These are phyloP conservation scores for Diutina sp. DNA, from an alignment of 1,139 yeast genomes.

Conservation along the genomic window DNA sequence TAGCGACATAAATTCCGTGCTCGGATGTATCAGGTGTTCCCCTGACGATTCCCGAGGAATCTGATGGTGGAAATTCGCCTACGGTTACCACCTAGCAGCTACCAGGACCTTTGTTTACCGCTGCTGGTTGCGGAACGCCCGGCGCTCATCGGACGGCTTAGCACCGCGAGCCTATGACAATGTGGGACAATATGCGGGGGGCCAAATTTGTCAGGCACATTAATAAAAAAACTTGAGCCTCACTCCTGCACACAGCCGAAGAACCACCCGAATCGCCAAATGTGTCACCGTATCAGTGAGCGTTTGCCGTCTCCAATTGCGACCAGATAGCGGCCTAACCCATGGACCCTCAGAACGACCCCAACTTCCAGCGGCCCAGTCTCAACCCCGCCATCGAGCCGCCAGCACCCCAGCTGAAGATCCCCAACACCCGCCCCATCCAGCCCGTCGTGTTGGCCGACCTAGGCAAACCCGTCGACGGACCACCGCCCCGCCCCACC, in stretches of 20 bases:
- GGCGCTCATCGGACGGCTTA: neutral
- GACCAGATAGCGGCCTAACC: neutral
- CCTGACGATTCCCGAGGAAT: too few relatives aligned
- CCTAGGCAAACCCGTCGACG: conserved; percentile 55
- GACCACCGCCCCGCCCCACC: conserved; percentile 49
- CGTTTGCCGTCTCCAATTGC: neutral
- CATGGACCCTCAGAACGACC: conserved; percentile 78
- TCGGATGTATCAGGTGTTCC: too few relatives aligned
- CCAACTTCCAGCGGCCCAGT: conserved; percentile 65
- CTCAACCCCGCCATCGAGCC: conserved; percentile 48
- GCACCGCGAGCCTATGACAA: neutral
- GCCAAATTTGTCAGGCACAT: too few relatives aligned
- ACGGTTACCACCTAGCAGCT: too few relatives aligned
- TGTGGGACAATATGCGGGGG: neutral
- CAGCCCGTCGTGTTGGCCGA: conserved; percentile 68
- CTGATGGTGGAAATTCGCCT: too few relatives aligned
- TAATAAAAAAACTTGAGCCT: too few relatives aligned
- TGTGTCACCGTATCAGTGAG: neutral
- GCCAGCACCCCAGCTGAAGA: conserved; percentile 58
- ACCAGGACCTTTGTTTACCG: too few relatives aligned
- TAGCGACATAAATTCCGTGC: neutral
- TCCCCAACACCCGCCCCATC: conserved; percentile 68
- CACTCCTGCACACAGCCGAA: neutral
- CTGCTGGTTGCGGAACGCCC: neutral
- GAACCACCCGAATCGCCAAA: neutral